phyloP scores from a whole-genome alignment of 179 eudicot genomes.

The Silene vulgaris region DNA sequence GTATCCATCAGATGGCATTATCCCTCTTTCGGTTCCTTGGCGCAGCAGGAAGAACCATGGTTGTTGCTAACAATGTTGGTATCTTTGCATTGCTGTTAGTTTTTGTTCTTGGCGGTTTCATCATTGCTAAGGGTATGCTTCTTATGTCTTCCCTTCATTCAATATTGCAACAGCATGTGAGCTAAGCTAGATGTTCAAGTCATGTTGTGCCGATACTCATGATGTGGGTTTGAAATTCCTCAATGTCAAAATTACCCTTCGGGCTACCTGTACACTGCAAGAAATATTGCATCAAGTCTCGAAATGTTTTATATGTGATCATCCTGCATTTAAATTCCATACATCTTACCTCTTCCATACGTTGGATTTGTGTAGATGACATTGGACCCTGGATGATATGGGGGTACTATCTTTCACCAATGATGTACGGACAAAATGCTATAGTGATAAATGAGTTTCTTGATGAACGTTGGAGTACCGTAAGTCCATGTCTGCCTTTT shows the following conservation, averaged over 20 bases:
- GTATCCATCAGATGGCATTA: constrained; percentile 75
- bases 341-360: background rate
- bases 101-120: constrained; percentile 79
- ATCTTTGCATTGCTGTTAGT: constrained; percentile 55
- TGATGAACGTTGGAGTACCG: constrained; percentile 63
- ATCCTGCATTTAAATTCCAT: background rate
- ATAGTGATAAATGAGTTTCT: constrained; percentile 71
- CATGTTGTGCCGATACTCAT: too few species aligned
- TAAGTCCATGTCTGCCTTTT: constrained; percentile 29
- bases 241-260: too few species aligned
- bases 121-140: constrained; percentile 57
- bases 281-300: background rate
- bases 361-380: constrained; percentile 44
- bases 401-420: constrained; percentile 80
- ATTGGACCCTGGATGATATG: constrained; percentile 83
- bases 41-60: constrained; percentile 72
- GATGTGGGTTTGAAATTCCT: too few species aligned
- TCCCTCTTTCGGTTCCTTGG: constrained; percentile 70
- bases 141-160: background rate
- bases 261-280: background rate
- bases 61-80: constrained; percentile 58
- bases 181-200: background rate
- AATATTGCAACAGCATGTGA: background rate
- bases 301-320: background rate
- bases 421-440: constrained; percentile 87